Evolutionary conservation across 2,329 filamentous ascomycete species (phyloP), one percentile per base, ranked within the genome.

Genomic region (Curvularia sp.): DNA sequence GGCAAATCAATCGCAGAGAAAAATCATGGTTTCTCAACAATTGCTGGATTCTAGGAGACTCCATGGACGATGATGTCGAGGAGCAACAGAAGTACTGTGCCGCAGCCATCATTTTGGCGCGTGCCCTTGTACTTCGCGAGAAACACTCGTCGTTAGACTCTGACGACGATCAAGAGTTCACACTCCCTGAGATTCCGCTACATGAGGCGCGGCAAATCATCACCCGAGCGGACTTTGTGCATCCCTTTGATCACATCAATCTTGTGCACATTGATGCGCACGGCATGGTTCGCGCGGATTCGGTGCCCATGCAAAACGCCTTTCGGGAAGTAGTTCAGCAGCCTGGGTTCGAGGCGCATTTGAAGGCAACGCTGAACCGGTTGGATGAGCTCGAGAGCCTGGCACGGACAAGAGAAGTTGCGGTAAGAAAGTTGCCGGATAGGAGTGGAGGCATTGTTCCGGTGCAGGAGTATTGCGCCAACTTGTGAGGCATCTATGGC

Each of bases 21-120:
- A 90, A 90, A 72, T 88, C 86, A 0, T 93, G 90, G 90, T 88
- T 93, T 65, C 77, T 93, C n/a, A 92, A 91, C 74, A 86, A 78
- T 70, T 92, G 89, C 71, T 90, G 89, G 84, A 90, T 93, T 52
- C 81, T 93, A 1, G 90, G 90, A 13, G 81, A 80, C 59, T 86
- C 87, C 57, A 92, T 90, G 89, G 95, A 97, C 66, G 94, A 98
- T 76, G 95, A 99, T 73, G 95, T 97, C 60, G 97, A 97, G 87
- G 92, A 97, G 73, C 91, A 97, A 74, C 93, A 97, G 73, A 97
- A 97, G 77, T 97, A 91, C 83, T 92, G 93, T 49, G 89, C 93
- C 6, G 93, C 92, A n/a, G 92, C 94, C 34, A 96, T 97, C 87
- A 89, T 96, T 13, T 84, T 98, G 4, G 95, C 94, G 12, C 90